These are phyloP conservation scores for Rhodotorula graminis DNA, from an alignment of 768 basidiomycete genomes.

Conservation along the genomic window DNA sequence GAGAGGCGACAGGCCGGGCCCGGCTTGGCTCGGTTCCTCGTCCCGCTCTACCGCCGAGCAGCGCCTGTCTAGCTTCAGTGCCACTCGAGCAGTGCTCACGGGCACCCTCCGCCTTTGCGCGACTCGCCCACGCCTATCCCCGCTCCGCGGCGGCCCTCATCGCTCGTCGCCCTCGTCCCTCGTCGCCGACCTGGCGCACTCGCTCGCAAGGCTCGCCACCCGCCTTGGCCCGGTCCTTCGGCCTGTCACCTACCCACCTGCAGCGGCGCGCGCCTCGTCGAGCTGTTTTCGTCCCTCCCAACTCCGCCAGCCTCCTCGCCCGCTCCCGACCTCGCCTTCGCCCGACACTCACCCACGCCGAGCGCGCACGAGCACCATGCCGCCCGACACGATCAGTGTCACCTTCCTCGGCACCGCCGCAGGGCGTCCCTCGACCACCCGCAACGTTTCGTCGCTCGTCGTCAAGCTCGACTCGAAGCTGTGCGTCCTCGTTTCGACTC, in stretches of 20 bases:
- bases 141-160: not conserved
- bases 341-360: not conserved
- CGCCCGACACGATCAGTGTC: constrained; percentile 20
- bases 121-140: too few relatives aligned
- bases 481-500: not conserved
- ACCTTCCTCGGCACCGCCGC: constrained; percentile 43
- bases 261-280: not conserved
- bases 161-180: not conserved
- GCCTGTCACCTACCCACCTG: too few relatives aligned
- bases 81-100: too few relatives aligned
- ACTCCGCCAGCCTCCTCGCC: not conserved
- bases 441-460: constrained; percentile 40
- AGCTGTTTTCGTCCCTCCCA: not conserved
- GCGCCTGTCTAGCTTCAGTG: too few relatives aligned
- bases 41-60: not conserved
- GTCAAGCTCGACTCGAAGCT: constrained; percentile 38
- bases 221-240: too few relatives aligned
- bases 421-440: constrained; percentile 26
- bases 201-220: too few relatives aligned
- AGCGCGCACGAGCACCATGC: not conserved
- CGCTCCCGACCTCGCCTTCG: not conserved
- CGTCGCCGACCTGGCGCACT: too few relatives aligned
- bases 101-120: too few relatives aligned
- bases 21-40: not conserved
- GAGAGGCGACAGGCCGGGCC: too few relatives aligned